Conservation (phyloP, 208 protist genomes). For the Leishmania turanica region DNA sequence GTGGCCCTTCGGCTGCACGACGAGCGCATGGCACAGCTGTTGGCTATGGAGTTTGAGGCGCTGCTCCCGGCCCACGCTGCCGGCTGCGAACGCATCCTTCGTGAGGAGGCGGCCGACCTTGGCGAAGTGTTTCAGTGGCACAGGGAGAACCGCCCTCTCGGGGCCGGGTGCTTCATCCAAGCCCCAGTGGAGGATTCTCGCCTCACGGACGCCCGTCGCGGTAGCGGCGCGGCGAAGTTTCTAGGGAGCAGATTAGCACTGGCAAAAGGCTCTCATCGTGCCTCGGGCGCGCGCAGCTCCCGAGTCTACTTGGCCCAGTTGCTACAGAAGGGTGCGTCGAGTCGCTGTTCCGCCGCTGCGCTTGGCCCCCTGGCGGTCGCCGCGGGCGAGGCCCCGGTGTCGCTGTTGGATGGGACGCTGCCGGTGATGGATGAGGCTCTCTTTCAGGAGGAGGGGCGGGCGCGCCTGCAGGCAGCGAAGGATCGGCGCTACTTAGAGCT, state of each 20-base stretch:
- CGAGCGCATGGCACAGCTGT: constrained; percentile 36
- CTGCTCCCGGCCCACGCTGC: constrained; percentile 49
- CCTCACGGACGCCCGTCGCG: constrained; percentile 8
- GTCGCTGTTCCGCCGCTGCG: background rate
- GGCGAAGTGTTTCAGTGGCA: constrained; percentile 43
- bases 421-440: constrained; percentile 21
- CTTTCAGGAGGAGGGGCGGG: constrained; percentile 42
- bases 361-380: constrained; percentile 12
- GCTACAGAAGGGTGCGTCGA: constrained; percentile 3
- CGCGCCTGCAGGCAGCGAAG: constrained; percentile 38
- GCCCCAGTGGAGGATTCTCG: constrained; percentile 37
- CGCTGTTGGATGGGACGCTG: constrained; percentile 15
- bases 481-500: constrained; percentile 24
- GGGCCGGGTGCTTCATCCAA: constrained; percentile 38
- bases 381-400: background rate
- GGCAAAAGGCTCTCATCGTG: background rate
- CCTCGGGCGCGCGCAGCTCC: constrained; percentile 1
- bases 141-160: constrained; percentile 56
- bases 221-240: background rate
- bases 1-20: constrained; percentile 30
- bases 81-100: constrained; percentile 32
- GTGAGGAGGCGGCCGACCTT: constrained; percentile 45
- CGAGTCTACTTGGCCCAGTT: constrained; percentile 19
- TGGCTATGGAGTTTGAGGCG: constrained; percentile 33
- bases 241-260: background rate